Evolutionary conservation across 176 grass and related monocot genomes (phyloP), one percentile per base, ranked within the genome.

Genomic region (Juncus effusus): DNA sequence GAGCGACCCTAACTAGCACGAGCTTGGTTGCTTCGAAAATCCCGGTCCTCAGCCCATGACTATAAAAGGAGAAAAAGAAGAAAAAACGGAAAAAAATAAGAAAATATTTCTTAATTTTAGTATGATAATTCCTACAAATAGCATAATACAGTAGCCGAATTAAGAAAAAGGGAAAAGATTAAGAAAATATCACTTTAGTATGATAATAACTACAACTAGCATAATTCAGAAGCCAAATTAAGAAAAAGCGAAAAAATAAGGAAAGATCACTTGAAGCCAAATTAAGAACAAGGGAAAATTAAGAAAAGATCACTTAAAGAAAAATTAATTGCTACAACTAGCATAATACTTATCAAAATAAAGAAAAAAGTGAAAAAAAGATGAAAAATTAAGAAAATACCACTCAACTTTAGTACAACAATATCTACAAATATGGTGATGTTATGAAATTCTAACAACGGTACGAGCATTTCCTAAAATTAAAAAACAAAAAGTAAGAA

Each of bases 11-110:
- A 72, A 80, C 63, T 49, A 97, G 80, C 4, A 97, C 81, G 51
- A 97, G 83, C 74, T 80, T 97, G 75, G 77, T 97, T 76, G 94
- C 94, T 84, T 97, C 94, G 61, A 92, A 97, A 42, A 97, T 97
- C 67, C 94, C 94, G 77, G 88, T 97, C 68, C 93, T 83, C 83
- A 97, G 83, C 83, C 93, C 93, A 65, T 97, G 93, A 63, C 93
- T 92, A 77, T 92, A 77, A 81, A 81, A 63, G 35, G 12, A 47
- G 4, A 47, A 47, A 45, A 47, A 6, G 1, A 47, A 47, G 16
- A 13, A 72, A 72, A 59, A 38, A 72, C 15, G 58, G 13, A 5
- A 71, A 56, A 9, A 57, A 13, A 0, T 52, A 52, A 52, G 49
- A 12, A 8, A 8, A 52, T 52, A 52, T 12, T 12, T 8, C 49